Percentiles rank a stretch among this genome's conserved stretches.
Evolutionary conservation across 164 flowering plant genomes (phyloP).

Genomic region (Hamamelis virginiana): DNA sequence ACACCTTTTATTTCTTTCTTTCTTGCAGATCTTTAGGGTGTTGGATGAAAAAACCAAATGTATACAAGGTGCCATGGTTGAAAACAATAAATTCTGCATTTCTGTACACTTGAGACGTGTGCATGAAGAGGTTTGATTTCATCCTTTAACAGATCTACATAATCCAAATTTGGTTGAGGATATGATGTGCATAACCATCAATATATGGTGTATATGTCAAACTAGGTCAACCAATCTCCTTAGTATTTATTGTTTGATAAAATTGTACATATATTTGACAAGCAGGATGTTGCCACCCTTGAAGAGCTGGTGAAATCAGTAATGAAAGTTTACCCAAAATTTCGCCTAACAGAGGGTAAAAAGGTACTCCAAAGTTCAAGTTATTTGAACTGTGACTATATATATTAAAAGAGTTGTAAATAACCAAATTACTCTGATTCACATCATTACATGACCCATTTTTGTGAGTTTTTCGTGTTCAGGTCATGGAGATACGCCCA

Average conservation of each 20-base stretch:
- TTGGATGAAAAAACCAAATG: conserved; percentile 12
- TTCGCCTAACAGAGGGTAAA: conserved; percentile 19
- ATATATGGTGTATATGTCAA: no score
- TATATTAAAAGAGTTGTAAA: no score
- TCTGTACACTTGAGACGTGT: conserved; percentile 35
- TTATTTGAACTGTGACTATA: not conserved
- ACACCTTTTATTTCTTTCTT: not conserved
- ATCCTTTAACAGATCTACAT: not conserved
- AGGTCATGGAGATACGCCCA: conserved; percentile 38
- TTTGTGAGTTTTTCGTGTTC: not conserved
- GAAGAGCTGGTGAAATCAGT: conserved; percentile 12
- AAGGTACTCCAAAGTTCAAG: conserved; percentile 20
- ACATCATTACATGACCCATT: no score
- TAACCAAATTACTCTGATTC: no score
- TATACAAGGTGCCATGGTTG: conserved; percentile 21
- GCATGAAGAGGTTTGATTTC: conserved; percentile 1
- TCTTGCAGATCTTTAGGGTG: conserved; percentile 10
- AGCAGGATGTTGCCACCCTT: conserved; percentile 22
- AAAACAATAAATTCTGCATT: conserved; percentile 30
- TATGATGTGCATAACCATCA: not conserved
- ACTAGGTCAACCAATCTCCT: no score
- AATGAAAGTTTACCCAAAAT: conserved; percentile 10
- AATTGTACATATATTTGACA: not conserved
- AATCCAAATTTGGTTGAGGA: not conserved
- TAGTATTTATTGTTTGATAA: not conserved